Evolutionary conservation across 352 stramenopile genomes (phyloP), one percentile per base, ranked within the genome.

Genomic region (Pythium chondricola): DNA sequence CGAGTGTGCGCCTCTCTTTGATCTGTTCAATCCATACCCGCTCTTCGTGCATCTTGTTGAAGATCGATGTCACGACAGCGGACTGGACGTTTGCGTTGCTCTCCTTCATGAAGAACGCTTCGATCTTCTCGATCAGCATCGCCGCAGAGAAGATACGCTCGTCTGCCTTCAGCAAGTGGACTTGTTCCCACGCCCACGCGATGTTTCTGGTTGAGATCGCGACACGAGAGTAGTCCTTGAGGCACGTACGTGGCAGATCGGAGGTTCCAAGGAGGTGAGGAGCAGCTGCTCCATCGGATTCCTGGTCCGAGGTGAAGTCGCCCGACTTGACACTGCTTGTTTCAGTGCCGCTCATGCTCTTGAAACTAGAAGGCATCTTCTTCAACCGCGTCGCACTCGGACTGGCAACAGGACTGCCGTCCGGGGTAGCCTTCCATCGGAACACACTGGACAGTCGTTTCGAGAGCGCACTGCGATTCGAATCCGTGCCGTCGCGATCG

Each of bases 111-210:
- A 88, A 30, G 43, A 75, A 89, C 7, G 51, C 54, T 43, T 89
- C 69, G 10, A 92, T 70, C n/a, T 75, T 78, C 29, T 88, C 71
- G 33, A 87, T 69, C 24, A 92, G 38, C 17, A 84, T 47, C 1
- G 59, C 76, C 2, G 73, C 74, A 0, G 81, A 89, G 46, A 92
- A 89, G 11, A 87, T 70, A 25, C 81, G 77, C 42, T 92, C 81
- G 9, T 85, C 73, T 0, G 50, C 49, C 48, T 86, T 85, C 30
- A 89, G 58, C 20, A 85, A 48, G 32, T 83, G 58, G 16, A 88
- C 67, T 24, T 92, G 81, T 20, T 83, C 56, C 81, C 81, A 92
- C 4, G 74, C 77, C 74, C 75, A 89, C 8, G 65, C 56, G 9
- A 89, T 48, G 30, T 88, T 26, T 47, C 22, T 11, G 52, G 74